Evolutionary conservation across 192 early-diverging fungal genomes (phyloP), one percentile per base, ranked within the genome.

Genomic region (Podila epicladia): DNA sequence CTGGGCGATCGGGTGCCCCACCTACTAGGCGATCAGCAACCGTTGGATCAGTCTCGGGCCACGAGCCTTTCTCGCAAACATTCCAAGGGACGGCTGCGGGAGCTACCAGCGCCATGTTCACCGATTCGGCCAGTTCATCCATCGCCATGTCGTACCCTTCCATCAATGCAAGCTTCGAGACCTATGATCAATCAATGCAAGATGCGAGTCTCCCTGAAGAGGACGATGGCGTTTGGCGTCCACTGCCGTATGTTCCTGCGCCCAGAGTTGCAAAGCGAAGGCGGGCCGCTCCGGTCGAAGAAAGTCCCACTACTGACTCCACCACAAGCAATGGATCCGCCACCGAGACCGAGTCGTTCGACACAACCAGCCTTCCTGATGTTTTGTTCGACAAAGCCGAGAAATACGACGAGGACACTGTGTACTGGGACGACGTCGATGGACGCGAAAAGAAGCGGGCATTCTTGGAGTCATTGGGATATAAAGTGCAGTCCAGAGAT

Each of bases 61-160:
- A 20, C n/a, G 59, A 61, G 9, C 59, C 26, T 5, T 19, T 28
- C 17, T 65, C 73, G 3, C 75, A 71, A n/a, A 48, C 69, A 5
- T 71, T 78, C 28, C 75, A 78, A 64, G 75, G 75, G 8, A 78
- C 75, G 7, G 63, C 75, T 3, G 75, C 75, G n/a, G 69, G 68
- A 1, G 69, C 55, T 4, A 57, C 50, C 26, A 78, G 75, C 29
- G 68, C 65, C 32, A 71, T 71, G 64, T 78, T 71, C 60, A 37
- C 58, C 3, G 75, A 78, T 5, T 32, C 63, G 31, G 35, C 28
- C 4, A 62, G 11, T 3, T 28, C 67, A 8, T 66, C 72, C 12
- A 15, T 48, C 3, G 48, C 9, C 4, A 64, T 48, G n/a, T 74
- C 73, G 4, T 50, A n/a, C 55, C 9, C 24, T 3, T 29, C 49